Evolutionary conservation across 257 asterid genomes (phyloP).

Genomic region (Dorcoceras hygrometricum): DNA sequence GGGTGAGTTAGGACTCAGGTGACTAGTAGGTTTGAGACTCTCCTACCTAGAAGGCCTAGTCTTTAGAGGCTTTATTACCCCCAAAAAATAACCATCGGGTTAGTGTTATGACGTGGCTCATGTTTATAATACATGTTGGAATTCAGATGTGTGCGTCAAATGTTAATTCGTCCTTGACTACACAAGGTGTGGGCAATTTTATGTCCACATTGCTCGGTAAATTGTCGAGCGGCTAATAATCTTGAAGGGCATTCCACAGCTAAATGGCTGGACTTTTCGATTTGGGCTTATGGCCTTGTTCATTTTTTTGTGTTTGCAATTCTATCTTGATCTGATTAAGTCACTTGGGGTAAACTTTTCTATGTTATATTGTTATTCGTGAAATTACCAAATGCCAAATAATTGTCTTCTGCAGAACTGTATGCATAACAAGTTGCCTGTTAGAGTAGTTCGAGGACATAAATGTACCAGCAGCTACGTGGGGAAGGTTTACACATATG

Average conservation of each 20-base stretch:
- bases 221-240: no score
- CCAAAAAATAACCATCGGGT: neutral
- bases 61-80: neutral
- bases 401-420: slow-evolving; percentile 38
- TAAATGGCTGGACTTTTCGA: no score
- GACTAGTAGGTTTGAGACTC: neutral
- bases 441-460: slow-evolving; percentile 86
- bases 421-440: slow-evolving; percentile 59
- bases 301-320: neutral
- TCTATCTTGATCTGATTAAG: neutral
- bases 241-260: no score
- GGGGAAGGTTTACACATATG: slow-evolving; percentile 89
- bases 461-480: slow-evolving; percentile 65
- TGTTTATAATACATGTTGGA: neutral
- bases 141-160: neutral
- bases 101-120: neutral
- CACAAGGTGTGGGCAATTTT: neutral
- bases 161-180: no score
- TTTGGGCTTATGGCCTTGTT: neutral
- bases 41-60: slow-evolving; percentile 1
- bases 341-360: neutral
- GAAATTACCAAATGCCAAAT: neutral
- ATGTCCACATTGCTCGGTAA: neutral
- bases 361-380: neutral
- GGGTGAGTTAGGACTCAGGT: no score